Percentiles rank a stretch among this genome's conserved stretches.
Conservation (phyloP, 495 filamentous ascomycete species). For the Achaetomiella virescens region DNA sequence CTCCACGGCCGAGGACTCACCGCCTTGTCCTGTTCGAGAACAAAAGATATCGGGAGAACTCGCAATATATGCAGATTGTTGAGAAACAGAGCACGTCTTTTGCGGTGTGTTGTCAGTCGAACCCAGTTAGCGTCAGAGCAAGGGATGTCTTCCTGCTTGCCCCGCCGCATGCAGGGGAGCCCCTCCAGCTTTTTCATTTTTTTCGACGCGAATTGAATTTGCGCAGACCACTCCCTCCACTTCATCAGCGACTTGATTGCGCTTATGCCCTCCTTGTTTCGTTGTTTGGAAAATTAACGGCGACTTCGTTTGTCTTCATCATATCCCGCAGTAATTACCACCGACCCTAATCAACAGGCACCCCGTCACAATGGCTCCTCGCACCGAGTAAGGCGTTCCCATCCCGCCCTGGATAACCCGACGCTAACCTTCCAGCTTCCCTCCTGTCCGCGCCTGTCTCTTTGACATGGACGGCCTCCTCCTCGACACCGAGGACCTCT, state of each 20-base stretch:
- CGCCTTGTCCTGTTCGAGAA: not conserved
- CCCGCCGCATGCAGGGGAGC: not conserved
- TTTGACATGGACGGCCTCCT: slow-evolving; percentile 99
- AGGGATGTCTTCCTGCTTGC: not conserved
- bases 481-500: slow-evolving; percentile 89
- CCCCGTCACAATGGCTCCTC: slow-evolving; percentile 31
- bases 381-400: slow-evolving; percentile 35
- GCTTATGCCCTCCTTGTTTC: too few relatives aligned
- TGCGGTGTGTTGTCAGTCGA: not conserved
- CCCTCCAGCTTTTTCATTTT: slow-evolving; percentile 2
- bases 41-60: not conserved
- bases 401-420: not conserved
- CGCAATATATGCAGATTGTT: not conserved
- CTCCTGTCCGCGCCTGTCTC: slow-evolving; percentile 82
- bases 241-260: not conserved
- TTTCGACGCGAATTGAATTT: not conserved
- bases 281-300: too few relatives aligned
- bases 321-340: not conserved
- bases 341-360: slow-evolving; percentile 54
- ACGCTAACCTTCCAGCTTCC: slow-evolving; percentile 45
- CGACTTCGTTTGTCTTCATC: too few relatives aligned
- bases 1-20: slow-evolving; percentile 17
- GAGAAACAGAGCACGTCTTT: not conserved
- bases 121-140: not conserved
- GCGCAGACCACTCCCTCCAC: not conserved